phyloP scores from a whole-genome alignment of 73 alveolate species.

The Uronychia binucleata region DNA sequence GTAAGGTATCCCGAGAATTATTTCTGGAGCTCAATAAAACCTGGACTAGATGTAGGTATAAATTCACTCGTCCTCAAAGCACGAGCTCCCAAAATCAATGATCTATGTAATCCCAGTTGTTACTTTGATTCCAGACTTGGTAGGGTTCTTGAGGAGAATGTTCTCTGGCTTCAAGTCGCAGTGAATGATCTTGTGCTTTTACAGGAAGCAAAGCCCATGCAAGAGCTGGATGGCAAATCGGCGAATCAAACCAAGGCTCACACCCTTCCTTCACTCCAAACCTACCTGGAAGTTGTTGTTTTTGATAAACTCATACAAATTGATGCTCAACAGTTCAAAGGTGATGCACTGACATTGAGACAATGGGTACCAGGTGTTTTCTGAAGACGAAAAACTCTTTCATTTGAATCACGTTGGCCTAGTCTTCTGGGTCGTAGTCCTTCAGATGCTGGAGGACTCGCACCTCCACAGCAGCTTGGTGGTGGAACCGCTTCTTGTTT shows the following conservation, averaged over 20 bases:
- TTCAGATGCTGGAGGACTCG: conserved; percentile 39
- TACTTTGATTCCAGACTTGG: conserved; percentile 76
- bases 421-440: conserved; percentile 65
- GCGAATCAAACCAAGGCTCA: conserved; percentile 67
- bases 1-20: conserved; percentile 66
- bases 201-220: conserved; percentile 70
- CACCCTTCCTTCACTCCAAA: too few species aligned
- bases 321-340: conserved; percentile 59
- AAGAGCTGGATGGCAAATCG: conserved; percentile 81
- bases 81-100: conserved; percentile 89
- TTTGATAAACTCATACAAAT: conserved; percentile 80
- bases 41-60: conserved; percentile 61
- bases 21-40: conserved; percentile 71
- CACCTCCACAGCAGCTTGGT: conserved; percentile 57
- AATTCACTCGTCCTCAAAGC: conserved; percentile 62
- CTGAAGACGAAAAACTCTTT: conserved; percentile 58
- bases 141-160: conserved; percentile 72
- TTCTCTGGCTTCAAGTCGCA: conserved; percentile 88
- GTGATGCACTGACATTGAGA: conserved; percentile 57
- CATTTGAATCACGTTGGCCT: conserved; percentile 51
- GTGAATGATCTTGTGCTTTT: conserved; percentile 72
- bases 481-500: conserved; percentile 59
- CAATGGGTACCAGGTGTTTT: conserved; percentile 50
- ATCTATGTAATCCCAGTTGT: conserved; percentile 72
- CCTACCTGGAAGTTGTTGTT: conserved; percentile 54